Conservation (phyloP, 2,329 filamentous ascomycete species). For the Emmonsiellopsis sp. region DNA sequence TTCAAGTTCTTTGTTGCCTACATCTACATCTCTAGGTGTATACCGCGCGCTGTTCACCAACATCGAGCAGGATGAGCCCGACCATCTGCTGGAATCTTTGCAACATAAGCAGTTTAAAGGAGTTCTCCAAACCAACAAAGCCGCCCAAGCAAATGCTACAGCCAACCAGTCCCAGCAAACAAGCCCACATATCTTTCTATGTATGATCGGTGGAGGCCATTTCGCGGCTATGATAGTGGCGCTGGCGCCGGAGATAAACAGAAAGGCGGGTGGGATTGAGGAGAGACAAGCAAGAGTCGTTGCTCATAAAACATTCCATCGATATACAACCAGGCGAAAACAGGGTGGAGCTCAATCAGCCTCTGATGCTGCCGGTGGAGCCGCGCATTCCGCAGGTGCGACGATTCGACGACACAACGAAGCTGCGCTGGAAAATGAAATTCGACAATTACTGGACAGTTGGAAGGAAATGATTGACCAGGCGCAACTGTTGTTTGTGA, state of each 20-base stretch:
- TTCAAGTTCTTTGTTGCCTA: slow-evolving; percentile 61
- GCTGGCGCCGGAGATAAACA: slow-evolving; percentile 67
- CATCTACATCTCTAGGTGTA: slow-evolving; percentile 71
- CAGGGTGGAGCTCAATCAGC: slow-evolving; percentile 92
- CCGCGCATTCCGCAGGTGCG: slow-evolving; percentile 87
- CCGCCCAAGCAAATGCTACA: slow-evolving; percentile 44
- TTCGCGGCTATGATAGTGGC: slow-evolving; percentile 96
- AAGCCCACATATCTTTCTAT: slow-evolving; percentile 83
- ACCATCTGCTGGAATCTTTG: slow-evolving; percentile 57
- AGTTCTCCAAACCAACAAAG: slow-evolving; percentile 30
- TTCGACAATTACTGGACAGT: slow-evolving; percentile 66
- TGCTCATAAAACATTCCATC: slow-evolving; percentile 94
- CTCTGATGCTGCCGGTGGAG: slow-evolving; percentile 88
- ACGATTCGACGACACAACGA: slow-evolving; percentile 90
- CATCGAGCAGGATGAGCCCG: slow-evolving; percentile 57
- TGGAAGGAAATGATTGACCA: slow-evolving; percentile 83
- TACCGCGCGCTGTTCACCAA: slow-evolving; percentile 73
- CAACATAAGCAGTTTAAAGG: slow-evolving; percentile 68
- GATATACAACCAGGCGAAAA: slow-evolving; percentile 91
- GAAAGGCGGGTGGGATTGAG: slow-evolving; percentile 58
- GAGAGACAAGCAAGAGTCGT: slow-evolving; percentile 80
- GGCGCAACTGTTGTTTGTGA: slow-evolving; percentile 75
- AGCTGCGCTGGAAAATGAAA: slow-evolving; percentile 77
- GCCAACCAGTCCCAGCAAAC: slow-evolving; percentile 41
- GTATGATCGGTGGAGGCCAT: slow-evolving; percentile 97